A percentile compares a stretch with the other conserved stretches of the same genome.
These are phyloP conservation scores for Hypoxylon sp. DNA, from an alignment of 2,329 filamentous ascomycete species.

Conservation along the genomic window DNA sequence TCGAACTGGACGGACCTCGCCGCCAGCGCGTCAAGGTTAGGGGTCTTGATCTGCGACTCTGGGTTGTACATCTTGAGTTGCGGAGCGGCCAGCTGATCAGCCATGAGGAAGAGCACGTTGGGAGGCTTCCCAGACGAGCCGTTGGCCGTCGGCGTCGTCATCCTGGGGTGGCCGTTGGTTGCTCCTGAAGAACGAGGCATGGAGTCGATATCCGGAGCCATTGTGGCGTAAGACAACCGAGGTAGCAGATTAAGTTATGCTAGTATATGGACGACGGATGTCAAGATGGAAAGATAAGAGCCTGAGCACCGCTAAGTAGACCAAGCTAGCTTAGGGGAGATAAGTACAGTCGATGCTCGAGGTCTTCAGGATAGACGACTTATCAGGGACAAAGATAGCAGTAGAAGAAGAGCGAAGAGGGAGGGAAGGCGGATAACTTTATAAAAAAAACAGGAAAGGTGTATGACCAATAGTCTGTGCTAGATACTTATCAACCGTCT, in stretches of 20 bases:
- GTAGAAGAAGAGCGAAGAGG: conserved; percentile 10
- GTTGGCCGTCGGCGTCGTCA: conserved; percentile 35
- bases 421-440: conserved; percentile 22
- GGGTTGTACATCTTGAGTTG: conserved; percentile 92
- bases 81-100: conserved; percentile 91
- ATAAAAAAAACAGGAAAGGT: conserved; percentile 11
- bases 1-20: conserved; percentile 87
- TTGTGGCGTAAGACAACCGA: conserved; percentile 23
- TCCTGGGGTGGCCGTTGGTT: conserved; percentile 37
- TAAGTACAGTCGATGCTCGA: conserved; percentile 2
- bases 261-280: conserved; percentile 1
- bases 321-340: conserved; percentile 4
- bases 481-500: conserved; percentile 16
- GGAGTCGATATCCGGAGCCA: conserved; percentile 80
- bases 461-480: conserved; percentile 7
- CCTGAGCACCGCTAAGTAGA: conserved; percentile 11
- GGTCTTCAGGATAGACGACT: conserved; percentile 2
- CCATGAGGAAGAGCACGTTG: conserved; percentile 95
- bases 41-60: conserved; percentile 88
- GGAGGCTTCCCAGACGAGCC: conserved; percentile 57
- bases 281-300: no score
- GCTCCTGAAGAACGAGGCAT: conserved; percentile 62
- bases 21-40: conserved; percentile 85
- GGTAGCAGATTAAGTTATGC: conserved; percentile 1
- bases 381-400: conserved; percentile 8